Base-by-base conservation (phyloP, 768 basidiomycete genomes). In the Rhodocollybia butyracea region DNA sequence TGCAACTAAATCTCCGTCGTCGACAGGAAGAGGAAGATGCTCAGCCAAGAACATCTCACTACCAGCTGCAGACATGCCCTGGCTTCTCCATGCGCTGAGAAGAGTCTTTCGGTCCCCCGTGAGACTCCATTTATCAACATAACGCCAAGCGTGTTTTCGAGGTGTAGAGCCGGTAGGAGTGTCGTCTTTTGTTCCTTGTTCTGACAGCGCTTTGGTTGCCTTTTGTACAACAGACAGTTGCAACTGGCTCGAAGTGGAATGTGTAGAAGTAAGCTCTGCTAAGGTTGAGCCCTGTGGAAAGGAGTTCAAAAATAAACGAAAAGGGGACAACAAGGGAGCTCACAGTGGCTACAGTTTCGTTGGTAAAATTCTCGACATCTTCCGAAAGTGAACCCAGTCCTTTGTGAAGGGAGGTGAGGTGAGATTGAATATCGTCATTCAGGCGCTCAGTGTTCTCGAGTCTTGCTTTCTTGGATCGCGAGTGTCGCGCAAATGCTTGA, bases 91-190 rank as follows among this genome's bases (percentile, higher is more conserved):
- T 34, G 73, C 70, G 40, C 42, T 13, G 22, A 94, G 61, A 27
- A 94, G 68, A 5, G 75, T 72, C 3, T 86, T 82, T 26, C 91
- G 81, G 54, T 71, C 76, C 57, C 81, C 73, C 5, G 89, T 90
- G 56, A 89, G 70, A 39, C 83, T 78, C 89, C 91, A 93, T 47
- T 82, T 70, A 59, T 88, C 86, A 5, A 76, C 74, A 57, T 86
- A 86, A 57, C 86, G 74, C 84, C 88, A 88, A 29, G 70, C 68
- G 30, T 88, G 84, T 73, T 90, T 92, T 43, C 81, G 82, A 32
- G 92, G 92, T 3, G 91, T 94, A 52, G 71, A 70, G 5, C 91
- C 91, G 13, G 86, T 89, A 1, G 88, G 71, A 21, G 71, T 64
- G 62, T 93, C 91, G 53, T 83, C 82, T 54, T 72, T 78, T 7